A percentile compares a stretch with the other conserved stretches of the same genome.
These are phyloP conservation scores for Begonia fuchsioides DNA, from an alignment of 306 rosid species.

Conservation along the genomic window DNA sequence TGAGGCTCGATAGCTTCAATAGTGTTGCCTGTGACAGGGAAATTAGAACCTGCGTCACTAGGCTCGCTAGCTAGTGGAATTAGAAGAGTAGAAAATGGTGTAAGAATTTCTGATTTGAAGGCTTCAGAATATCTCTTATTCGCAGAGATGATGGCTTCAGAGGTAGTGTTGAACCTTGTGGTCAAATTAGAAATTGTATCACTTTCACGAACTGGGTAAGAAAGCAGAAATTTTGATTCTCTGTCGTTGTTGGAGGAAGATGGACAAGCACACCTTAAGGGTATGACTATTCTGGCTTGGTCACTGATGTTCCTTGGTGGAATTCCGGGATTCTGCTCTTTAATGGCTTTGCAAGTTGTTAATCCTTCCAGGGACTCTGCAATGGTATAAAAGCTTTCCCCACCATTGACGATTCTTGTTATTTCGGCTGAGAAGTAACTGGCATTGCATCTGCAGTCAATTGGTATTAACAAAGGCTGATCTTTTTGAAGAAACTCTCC, in stretches of 20 bases:
- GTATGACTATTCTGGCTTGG: constrained; percentile 31
- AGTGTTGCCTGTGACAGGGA: constrained; percentile 15
- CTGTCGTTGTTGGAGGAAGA: constrained; percentile 22
- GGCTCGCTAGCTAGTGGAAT: constrained; percentile 50
- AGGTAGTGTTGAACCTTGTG: constrained; percentile 44
- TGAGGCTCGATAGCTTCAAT: constrained; percentile 24
- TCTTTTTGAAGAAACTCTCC: constrained; percentile 39
- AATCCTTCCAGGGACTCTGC: constrained; percentile 61
- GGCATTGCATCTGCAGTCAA: constrained; percentile 49
- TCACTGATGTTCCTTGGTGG: constrained; percentile 38
- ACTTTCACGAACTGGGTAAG: constrained; percentile 55
- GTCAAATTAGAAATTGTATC: constrained; percentile 56
- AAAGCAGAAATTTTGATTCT: constrained; percentile 34
- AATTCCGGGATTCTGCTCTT: constrained; percentile 40
- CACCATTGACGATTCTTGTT: constrained; percentile 34
- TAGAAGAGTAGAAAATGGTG: constrained; percentile 43
- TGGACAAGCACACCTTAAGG: constrained; percentile 74
- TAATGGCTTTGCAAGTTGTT: constrained; percentile 53
- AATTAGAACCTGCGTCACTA: constrained; percentile 19
- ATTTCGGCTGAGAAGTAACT: constrained; percentile 40
- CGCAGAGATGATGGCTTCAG: constrained; percentile 34
- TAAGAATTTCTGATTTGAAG: constrained; percentile 18
- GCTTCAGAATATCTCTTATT: constrained; percentile 29
- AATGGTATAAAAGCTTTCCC: constrained; percentile 58
- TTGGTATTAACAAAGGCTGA: constrained; percentile 60